A percentile compares a stretch with the other conserved stretches of the same genome.
phyloP scores from a whole-genome alignment of 805 yeast species.

The Isabelozyma rhagii region DNA sequence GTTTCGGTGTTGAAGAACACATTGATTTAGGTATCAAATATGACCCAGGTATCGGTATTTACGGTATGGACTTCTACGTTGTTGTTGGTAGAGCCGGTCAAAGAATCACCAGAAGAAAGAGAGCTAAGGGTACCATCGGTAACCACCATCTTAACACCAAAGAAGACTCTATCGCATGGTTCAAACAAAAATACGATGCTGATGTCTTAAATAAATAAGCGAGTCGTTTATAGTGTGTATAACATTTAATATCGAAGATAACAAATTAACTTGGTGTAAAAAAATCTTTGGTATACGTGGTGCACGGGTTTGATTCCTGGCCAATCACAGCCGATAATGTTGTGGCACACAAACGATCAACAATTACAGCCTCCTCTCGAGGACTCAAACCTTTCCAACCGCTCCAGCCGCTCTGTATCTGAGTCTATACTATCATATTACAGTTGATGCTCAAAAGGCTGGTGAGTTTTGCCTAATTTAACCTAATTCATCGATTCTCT shows the following conservation, averaged over 20 bases:
- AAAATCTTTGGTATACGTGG: background rate
- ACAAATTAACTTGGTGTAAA: background rate
- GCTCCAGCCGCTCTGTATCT: too few species aligned
- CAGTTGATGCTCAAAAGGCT: background rate
- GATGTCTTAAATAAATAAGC: constrained; percentile 82
- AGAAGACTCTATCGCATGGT: constrained; percentile 96
- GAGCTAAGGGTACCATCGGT: constrained; percentile 85
- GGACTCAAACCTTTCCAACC: too few species aligned
- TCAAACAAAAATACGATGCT: constrained; percentile 99
- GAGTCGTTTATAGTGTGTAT: background rate
- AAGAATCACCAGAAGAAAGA: constrained; percentile 98
- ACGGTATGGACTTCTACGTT: constrained; percentile 99
- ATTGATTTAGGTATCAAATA: constrained; percentile 99
- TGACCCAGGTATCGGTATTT: constrained; percentile 98
- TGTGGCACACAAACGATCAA: too few species aligned
- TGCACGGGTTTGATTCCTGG: background rate
- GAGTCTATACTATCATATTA: background rate
- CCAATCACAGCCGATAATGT: too few species aligned
- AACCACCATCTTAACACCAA: constrained; percentile 86
- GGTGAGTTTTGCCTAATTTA: background rate
- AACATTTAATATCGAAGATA: background rate
- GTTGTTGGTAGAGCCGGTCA: constrained; percentile 99
- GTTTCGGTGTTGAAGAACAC: constrained; percentile 99
- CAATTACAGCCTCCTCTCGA: too few species aligned
- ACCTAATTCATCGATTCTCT: background rate